A percentile compares a stretch with the other conserved stretches of the same genome.
Evolutionary conservation across 78 protist species (phyloP).

Genomic region (Dictyostelium discoideum): DNA sequence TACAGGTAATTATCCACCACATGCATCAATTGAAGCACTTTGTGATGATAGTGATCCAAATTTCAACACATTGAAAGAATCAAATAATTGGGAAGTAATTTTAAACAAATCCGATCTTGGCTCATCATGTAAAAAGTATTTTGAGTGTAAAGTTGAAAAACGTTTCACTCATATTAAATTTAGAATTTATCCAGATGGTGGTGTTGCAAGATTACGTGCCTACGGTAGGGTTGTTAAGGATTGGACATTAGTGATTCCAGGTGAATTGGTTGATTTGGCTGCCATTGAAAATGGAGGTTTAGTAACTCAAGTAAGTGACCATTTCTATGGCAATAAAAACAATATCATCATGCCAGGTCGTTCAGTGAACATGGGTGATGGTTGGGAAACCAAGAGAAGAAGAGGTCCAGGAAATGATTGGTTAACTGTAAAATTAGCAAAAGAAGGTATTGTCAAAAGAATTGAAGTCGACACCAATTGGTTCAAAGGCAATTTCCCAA

Average conservation of each 20-base stretch:
- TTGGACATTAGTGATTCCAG: slow-evolving; percentile 73
- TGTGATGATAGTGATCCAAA: slow-evolving; percentile 59
- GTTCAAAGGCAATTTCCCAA: slow-evolving; percentile 93
- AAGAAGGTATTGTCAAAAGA: slow-evolving; percentile 28
- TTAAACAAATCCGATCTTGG: slow-evolving; percentile 54
- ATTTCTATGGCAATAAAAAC: slow-evolving; percentile 85
- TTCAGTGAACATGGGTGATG: slow-evolving; percentile 90
- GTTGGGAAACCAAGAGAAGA: slow-evolving; percentile 89
- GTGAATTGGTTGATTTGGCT: slow-evolving; percentile 79
- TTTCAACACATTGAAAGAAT: background rate
- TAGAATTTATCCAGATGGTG: slow-evolving; percentile 89
- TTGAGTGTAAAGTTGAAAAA: background rate
- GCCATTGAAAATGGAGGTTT: slow-evolving; percentile 83
- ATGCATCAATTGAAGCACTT: slow-evolving; percentile 77
- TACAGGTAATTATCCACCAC: slow-evolving; percentile 92
- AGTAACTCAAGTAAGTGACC: slow-evolving; percentile 61
- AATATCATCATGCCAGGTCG: slow-evolving; percentile 90
- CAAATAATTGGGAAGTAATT: slow-evolving; percentile 65
- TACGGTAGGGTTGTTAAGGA: slow-evolving; percentile 53
- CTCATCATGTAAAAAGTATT: slow-evolving; percentile 58
- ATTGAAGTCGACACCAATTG: slow-evolving; percentile 88
- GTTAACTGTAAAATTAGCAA: slow-evolving; percentile 79
- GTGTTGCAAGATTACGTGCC: slow-evolving; percentile 87
- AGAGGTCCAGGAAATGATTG: slow-evolving; percentile 86
- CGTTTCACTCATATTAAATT: slow-evolving; percentile 87